Evolutionary conservation across 768 basidiomycete genomes (phyloP).

Genomic region (Tricholomella constricta): DNA sequence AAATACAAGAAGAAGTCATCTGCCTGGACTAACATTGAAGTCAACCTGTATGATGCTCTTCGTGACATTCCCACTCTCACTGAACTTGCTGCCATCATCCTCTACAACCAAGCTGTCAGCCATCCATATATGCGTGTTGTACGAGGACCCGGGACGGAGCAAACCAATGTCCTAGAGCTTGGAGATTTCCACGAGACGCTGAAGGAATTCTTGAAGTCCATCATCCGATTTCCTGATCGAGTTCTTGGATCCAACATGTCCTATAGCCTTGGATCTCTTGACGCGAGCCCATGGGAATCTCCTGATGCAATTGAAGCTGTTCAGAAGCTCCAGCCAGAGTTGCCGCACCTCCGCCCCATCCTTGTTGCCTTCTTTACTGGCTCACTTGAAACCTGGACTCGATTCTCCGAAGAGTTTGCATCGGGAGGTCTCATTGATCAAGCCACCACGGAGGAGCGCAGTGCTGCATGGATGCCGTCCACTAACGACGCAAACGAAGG

Average conservation of each 20-base stretch:
- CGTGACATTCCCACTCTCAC: conserved; percentile 18
- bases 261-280: conserved; percentile 13
- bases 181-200: conserved; percentile 1
- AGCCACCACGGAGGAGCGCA: conserved; percentile 18
- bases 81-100: conserved; percentile 20
- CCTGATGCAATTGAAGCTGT: conserved; percentile 18
- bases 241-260: too few relatives aligned
- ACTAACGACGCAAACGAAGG: conserved; percentile 37
- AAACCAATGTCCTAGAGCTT: not conserved
- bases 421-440: conserved; percentile 29
- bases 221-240: too few relatives aligned
- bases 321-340: conserved; percentile 5
- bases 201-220: too few relatives aligned
- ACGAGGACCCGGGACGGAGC: not conserved
- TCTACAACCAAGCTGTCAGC: conserved; percentile 19
- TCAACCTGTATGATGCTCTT: conserved; percentile 27
- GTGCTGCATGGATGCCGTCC: conserved; percentile 27
- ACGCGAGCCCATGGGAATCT: conserved; percentile 25
- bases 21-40: conserved; percentile 27
- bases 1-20: conserved; percentile 27
- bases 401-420: conserved; percentile 29
- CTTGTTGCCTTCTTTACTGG: conserved; percentile 27
- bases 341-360: conserved; percentile 12
- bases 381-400: conserved; percentile 14
- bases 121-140: conserved; percentile 22